Percentiles rank a stretch among this genome's conserved stretches.
Conservation (phyloP, 345 rosid genomes). For the Citrus unshiu region DNA sequence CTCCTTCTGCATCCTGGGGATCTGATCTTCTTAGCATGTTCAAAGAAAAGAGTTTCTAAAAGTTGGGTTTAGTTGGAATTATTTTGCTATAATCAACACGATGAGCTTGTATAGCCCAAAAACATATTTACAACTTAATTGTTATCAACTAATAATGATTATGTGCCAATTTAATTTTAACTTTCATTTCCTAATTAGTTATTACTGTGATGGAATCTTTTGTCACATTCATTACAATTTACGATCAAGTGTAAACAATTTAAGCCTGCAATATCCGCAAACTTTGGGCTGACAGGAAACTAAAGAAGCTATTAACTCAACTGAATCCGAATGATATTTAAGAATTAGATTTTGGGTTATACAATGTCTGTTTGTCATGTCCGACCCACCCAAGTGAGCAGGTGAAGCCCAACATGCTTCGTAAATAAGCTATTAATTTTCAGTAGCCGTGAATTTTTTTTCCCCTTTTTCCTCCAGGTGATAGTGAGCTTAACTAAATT, state of each 20-base stretch:
- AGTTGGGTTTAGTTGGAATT: neutral
- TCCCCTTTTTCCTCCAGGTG: neutral
- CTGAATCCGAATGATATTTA: neutral
- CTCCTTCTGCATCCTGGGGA: neutral
- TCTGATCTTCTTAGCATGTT: neutral
- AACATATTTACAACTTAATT: neutral
- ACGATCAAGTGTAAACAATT: too few species aligned
- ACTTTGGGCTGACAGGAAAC: neutral
- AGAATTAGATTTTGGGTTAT: neutral
- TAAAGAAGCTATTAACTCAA: neutral
- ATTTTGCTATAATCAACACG: neutral
- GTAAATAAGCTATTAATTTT: constrained; percentile 14
- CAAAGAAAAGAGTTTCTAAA: neutral
- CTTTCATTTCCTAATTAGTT: too few species aligned
- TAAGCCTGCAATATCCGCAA: neutral
- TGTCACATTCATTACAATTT: too few species aligned
- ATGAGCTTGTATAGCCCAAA: neutral
- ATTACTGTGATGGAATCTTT: too few species aligned
- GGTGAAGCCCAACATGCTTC: neutral
- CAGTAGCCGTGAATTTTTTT: neutral
- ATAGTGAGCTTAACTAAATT: constrained; percentile 1
- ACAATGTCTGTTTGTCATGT: neutral
- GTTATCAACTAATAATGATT: too few species aligned
- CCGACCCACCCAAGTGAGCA: neutral
- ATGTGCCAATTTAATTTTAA: too few species aligned